Evolutionary conservation across 2,329 filamentous ascomycete genomes (phyloP), one percentile per base, ranked within the genome.

Genomic region (Cordyceps javanica): DNA sequence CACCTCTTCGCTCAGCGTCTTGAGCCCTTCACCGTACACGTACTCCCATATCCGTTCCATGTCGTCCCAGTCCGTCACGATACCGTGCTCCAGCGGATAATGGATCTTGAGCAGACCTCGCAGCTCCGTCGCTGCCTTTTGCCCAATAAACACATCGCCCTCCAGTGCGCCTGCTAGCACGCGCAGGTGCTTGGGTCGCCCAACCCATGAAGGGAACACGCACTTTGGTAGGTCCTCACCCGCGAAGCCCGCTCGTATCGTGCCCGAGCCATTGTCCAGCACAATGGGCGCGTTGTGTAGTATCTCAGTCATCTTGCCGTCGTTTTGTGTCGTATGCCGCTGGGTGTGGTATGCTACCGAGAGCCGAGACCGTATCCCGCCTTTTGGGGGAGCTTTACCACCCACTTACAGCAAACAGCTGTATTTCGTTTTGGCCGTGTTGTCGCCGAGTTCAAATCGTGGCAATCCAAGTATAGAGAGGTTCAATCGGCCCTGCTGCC

Each of bases 21-120:
- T 97, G 67, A 99, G 74, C 62, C 95, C 94, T 69, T 97, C 93
- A 59, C 90, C 90, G 72, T 97, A 99, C 55, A 99, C 91, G 69
- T 96, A 94, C 68, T 95, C 90, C 94, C 94, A 99, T 75, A 99
- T 99, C 77, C 91, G 87, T 79, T 99, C 94, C 94, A 99, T 99
- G 70, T 99, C 94, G 70, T 97, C 94, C 94, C 94, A 99, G 74
- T 99, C 91, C 65, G 94, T 99, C 62, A 99, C 94, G 67, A 99
- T 95, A 66, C 94, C 94, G 72, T 99, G 94, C 76, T 97, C 94
- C 57, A 99, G 78, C 45, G 94, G 94, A 71, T 97, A 97, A 63
- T 86, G 83, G 67, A 99, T 97, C 82, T 97, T 99, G 66, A 99
- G 81, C 61, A 99, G 78, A 3, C 94, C 94, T 68, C 93, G 86